Percentiles rank a stretch among this genome's conserved stretches.
phyloP scores from a whole-genome alignment of 2,329 filamentous ascomycete genomes.

The Sphaerulina musiva region DNA sequence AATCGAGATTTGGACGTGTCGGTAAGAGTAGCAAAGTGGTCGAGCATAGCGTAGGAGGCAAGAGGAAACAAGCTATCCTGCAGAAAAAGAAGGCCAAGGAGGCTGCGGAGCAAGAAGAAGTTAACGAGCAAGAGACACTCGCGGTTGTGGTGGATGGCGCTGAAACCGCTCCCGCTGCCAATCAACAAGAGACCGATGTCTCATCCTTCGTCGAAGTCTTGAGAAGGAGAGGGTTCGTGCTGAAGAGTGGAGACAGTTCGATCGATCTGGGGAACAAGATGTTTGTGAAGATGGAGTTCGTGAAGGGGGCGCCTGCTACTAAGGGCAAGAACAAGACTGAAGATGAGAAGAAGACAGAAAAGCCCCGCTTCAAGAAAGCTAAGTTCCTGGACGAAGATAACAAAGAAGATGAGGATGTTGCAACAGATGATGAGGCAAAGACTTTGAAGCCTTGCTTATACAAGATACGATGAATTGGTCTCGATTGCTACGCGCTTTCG shows the following conservation, averaged over 20 bases:
- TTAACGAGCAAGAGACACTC: slow-evolving; percentile 56
- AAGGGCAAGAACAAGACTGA: slow-evolving; percentile 62
- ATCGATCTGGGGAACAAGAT: slow-evolving; percentile 89
- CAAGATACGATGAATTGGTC: slow-evolving; percentile 62
- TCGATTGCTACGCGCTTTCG: no score
- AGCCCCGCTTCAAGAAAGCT: slow-evolving; percentile 40
- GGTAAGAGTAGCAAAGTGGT: slow-evolving; percentile 45
- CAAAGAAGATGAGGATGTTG: slow-evolving; percentile 51
- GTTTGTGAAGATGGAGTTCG: slow-evolving; percentile 96
- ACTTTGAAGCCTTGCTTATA: slow-evolving; percentile 95
- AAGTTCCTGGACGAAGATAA: slow-evolving; percentile 56
- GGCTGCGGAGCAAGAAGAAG: slow-evolving; percentile 48
- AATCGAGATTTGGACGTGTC: slow-evolving; percentile 73
- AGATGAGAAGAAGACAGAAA: slow-evolving; percentile 31
- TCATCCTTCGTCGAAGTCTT: slow-evolving; percentile 80
- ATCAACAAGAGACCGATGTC: slow-evolving; percentile 70
- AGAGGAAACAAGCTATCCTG: slow-evolving; percentile 42
- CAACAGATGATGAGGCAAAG: slow-evolving; percentile 56
- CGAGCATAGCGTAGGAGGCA: slow-evolving; percentile 65
- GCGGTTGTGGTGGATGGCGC: slow-evolving; percentile 59
- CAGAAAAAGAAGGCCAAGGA: slow-evolving; percentile 38
- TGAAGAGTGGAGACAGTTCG: slow-evolving; percentile 56
- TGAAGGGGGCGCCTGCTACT: slow-evolving; percentile 69
- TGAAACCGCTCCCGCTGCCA: slow-evolving; percentile 41
- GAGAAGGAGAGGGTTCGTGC: slow-evolving; percentile 71